Percentiles rank a stretch among this genome's conserved stretches.
phyloP scores from a whole-genome alignment of 306 rosid genomes.

The Trichosanthes cucumerina region DNA sequence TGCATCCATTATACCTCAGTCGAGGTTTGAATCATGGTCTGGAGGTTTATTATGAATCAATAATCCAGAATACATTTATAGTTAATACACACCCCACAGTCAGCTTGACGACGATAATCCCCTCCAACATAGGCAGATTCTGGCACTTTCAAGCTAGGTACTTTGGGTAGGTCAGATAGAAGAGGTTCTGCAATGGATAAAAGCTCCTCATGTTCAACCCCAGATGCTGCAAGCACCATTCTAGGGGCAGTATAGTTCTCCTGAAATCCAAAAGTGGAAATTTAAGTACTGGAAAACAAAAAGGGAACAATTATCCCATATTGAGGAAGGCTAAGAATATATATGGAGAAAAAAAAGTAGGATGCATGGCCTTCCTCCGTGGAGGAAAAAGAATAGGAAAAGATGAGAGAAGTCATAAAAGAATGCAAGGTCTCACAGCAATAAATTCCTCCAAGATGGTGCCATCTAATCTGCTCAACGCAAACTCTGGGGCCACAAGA shows the following conservation, averaged over 20 bases:
- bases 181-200: slow-evolving; percentile 79
- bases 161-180: slow-evolving; percentile 68
- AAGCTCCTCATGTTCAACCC: slow-evolving; percentile 85
- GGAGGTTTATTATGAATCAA: background rate
- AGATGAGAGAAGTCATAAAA: background rate
- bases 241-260: slow-evolving; percentile 93
- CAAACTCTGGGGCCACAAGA: slow-evolving; percentile 76
- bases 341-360: background rate
- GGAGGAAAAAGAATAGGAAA: background rate
- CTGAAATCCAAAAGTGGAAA: slow-evolving; percentile 32
- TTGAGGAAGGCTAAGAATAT: background rate
- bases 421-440: slow-evolving; percentile 50
- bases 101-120: slow-evolving; percentile 81
- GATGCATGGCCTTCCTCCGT: background rate
- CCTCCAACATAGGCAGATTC: slow-evolving; percentile 82
- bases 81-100: slow-evolving; percentile 44
- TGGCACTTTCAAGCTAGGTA: slow-evolving; percentile 44
- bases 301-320: background rate
- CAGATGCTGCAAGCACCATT: slow-evolving; percentile 92
- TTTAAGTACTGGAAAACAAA: background rate
- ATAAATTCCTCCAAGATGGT: slow-evolving; percentile 62
- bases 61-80: background rate
- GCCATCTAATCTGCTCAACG: slow-evolving; percentile 57
- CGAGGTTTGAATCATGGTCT: background rate
- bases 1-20: background rate